phyloP scores from a whole-genome alignment of 805 yeast species.

The Yarrowia divulgata region DNA sequence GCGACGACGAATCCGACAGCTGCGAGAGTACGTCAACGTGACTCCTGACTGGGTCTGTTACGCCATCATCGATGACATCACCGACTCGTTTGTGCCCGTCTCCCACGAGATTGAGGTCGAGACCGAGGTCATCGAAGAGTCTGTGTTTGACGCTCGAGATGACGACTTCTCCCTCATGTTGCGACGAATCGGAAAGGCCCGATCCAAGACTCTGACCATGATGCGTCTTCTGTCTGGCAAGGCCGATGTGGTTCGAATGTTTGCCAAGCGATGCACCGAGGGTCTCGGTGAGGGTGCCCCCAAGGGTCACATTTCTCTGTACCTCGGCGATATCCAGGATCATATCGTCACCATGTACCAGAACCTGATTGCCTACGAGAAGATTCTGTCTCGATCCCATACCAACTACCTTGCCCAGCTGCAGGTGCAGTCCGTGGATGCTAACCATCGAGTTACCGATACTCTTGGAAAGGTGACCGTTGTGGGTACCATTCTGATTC shows the following conservation, averaged over 20 bases:
- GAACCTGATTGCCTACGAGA: slow-evolving; percentile 86
- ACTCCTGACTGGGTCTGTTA: slow-evolving; percentile 72
- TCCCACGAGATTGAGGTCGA: slow-evolving; percentile 65
- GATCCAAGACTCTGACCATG: slow-evolving; percentile 90
- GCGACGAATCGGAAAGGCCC: slow-evolving; percentile 82
- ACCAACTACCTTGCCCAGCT: slow-evolving; percentile 91
- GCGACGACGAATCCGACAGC: slow-evolving; percentile 67
- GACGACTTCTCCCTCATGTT: slow-evolving; percentile 78
- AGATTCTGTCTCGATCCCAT: slow-evolving; percentile 90
- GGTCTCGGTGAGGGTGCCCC: slow-evolving; percentile 62
- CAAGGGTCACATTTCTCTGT: slow-evolving; percentile 88
- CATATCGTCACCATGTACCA: slow-evolving; percentile 96
- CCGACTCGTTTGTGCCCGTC: slow-evolving; percentile 69
- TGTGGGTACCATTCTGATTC: slow-evolving; percentile 88
- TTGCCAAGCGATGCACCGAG: slow-evolving; percentile 94
- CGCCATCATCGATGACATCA: slow-evolving; percentile 70
- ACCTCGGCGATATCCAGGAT: slow-evolving; percentile 95
- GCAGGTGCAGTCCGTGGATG: slow-evolving; percentile 88
- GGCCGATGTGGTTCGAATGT: slow-evolving; percentile 96
- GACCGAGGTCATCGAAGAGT: slow-evolving; percentile 74
- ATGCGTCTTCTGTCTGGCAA: slow-evolving; percentile 90
- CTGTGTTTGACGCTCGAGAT: slow-evolving; percentile 81
- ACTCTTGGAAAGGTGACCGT: slow-evolving; percentile 89
- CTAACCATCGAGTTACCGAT: slow-evolving; percentile 84
- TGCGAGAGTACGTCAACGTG: slow-evolving; percentile 66